Evolutionary conservation across 805 yeast species (phyloP), one percentile per base, ranked within the genome.

Genomic region (Candida ipomoeae): DNA sequence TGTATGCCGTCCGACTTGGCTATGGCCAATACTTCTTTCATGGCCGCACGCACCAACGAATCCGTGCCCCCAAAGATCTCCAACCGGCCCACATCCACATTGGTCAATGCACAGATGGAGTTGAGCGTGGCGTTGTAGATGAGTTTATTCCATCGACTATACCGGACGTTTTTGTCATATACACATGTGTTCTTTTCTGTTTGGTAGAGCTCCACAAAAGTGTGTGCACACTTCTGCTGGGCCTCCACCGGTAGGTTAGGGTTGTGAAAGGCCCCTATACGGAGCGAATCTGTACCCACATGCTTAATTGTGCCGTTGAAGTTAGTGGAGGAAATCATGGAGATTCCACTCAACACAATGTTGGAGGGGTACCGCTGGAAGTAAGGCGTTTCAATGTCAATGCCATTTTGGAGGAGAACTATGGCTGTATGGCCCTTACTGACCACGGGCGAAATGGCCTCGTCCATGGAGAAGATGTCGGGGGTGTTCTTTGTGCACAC

Each of bases 111-210:
- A 52, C 85, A 75, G 5, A 79, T 67, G 6, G 90, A 77, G 67
- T 87, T 87, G 61, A 82, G 70, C 0, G 84, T 69, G 18, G 87
- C 83, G 63, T 86, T 87, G 68, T 85, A 86, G 13, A 87, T 75
- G 54, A 87, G 73, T 63, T 87, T 87, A 50, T 75, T 69, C 81
- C 87, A 84, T 56, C 95, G 72, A 37, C 78, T 71, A 63, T 63
- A 71, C 62, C 74, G 74, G 41, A 77, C 79, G 56, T 80, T 73
- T 7, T 71, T 70, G 48, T 69, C 74, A 50, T 72, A 71, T 5
- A 43, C 57, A 55, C 75, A 68, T 1, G 62, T 53, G 55, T 81
- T 81, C 43, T 68, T 61, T 5, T 69, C 75, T 46, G 74, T 74
- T 26, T 66, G 56, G 64, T 81, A 83, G 17, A 82, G 49, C 3